Base-by-base conservation (phyloP, 208 protist genomes). In the Leishmania tarentolae region DNA sequence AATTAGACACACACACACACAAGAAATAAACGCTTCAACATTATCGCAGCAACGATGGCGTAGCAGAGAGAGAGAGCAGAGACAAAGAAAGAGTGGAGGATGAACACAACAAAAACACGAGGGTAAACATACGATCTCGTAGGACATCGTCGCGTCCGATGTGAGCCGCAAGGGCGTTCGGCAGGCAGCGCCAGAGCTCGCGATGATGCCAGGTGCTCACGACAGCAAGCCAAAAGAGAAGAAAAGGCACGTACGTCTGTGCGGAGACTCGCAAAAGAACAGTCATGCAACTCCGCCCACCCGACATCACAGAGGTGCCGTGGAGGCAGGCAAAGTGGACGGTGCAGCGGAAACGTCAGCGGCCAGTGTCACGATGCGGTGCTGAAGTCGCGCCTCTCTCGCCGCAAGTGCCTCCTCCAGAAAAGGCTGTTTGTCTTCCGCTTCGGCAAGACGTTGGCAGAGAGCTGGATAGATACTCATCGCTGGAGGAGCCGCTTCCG, bases 361-460 rank as follows among this genome's bases (percentile, higher is more conserved):
- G 21, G 56, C 56, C 53, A 77, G 52, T 9, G 53, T 52, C 35
- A 57, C 56, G 52, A 77, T 65, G 40, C 40, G 31, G 74, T 68
- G 74, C 42, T 77, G 76, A 7, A 79, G 44, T 46, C 31, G 57
- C 40, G 47, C 46, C 76, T 79, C 76, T 65, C 61, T 57, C 19
- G 63, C 76, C n/a, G 76, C 76, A 17, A 79, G 76, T 47, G 46
- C 76, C 76, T 79, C 76, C 35, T 79, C 76, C 44, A 69, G 28
- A 11, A 69, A 15, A 24, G 76, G 76, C 17, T 56, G 47, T 31
- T 3, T 19, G 31, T 9, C 46, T n/a, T 71, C 76, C 5, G 1
- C 35, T 63, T 71, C 76, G 11, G 37, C 19, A 40, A 79, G 35
- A 7, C 50, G 63, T 28, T 63, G 61, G 57, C 63, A 71, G 28